phyloP scores from a whole-genome alignment of 495 filamentous ascomycete genomes.

The Penicillium riverlandense region DNA sequence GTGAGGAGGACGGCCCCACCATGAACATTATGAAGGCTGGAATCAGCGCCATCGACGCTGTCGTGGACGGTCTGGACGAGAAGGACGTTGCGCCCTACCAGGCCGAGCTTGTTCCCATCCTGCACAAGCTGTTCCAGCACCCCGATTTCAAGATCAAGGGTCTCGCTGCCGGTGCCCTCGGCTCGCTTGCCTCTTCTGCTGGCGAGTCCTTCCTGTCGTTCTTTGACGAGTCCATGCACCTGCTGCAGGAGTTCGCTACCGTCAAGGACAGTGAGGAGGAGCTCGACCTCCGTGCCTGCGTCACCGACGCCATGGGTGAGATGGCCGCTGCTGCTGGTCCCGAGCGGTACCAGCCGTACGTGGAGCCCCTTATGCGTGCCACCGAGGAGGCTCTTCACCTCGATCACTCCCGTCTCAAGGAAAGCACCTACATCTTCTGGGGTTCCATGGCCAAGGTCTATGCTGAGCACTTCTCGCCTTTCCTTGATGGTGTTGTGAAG shows the following conservation, averaged over 20 bases:
- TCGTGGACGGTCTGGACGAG: constrained; percentile 82
- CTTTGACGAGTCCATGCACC: constrained; percentile 81
- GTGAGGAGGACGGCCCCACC: constrained; percentile 50
- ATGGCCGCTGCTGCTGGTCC: constrained; percentile 85
- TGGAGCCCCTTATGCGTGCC: constrained; percentile 78
- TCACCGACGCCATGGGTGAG: constrained; percentile 85
- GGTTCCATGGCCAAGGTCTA: constrained; percentile 92
- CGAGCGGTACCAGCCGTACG: constrained; percentile 81
- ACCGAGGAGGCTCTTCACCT: constrained; percentile 89
- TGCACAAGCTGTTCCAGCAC: constrained; percentile 73
- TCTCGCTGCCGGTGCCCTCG: constrained; percentile 80
- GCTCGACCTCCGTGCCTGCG: constrained; percentile 79
- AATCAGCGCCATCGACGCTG: constrained; percentile 84
- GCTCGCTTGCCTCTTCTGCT: constrained; percentile 78
- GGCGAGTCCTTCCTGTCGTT: constrained; percentile 80
- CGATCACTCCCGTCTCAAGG: constrained; percentile 80
- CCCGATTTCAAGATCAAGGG: constrained; percentile 85
- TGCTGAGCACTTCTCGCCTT: constrained; percentile 78
- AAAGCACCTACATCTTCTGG: constrained; percentile 97
- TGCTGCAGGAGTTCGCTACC: constrained; percentile 71
- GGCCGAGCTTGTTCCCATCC: constrained; percentile 69
- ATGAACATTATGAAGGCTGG: constrained; percentile 80
- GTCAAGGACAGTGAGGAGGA: constrained; percentile 88
- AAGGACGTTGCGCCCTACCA: constrained; percentile 77
- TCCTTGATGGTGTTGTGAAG: constrained; percentile 78